Conservation (phyloP, 2,329 filamentous ascomycete species). For the Nemania sp. region DNA sequence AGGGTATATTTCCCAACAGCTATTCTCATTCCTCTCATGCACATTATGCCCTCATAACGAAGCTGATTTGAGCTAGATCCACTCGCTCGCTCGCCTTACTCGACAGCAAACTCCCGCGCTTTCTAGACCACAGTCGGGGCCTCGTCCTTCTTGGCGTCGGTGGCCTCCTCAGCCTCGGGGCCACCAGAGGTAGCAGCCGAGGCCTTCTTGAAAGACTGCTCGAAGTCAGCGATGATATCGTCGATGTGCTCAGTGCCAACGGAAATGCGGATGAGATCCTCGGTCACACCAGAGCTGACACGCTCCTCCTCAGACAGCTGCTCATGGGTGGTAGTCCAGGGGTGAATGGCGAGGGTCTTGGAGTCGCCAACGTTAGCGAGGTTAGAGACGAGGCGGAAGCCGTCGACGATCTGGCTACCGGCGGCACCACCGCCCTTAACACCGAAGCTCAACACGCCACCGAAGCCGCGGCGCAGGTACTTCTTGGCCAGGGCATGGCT, state of each 20-base stretch:
- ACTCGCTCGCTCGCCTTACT: not conserved
- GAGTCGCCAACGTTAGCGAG: constrained; percentile 94
- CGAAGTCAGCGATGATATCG: constrained; percentile 94
- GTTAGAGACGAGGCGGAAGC: constrained; percentile 94
- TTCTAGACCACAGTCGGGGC: constrained; percentile 42
- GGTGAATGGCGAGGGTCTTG: constrained; percentile 93
- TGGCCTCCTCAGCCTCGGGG: constrained; percentile 30
- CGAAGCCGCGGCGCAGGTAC: constrained; percentile 83
- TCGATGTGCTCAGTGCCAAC: constrained; percentile 96
- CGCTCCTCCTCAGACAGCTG: constrained; percentile 83
- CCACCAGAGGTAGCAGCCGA: constrained; percentile 43
- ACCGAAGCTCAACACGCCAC: constrained; percentile 90
- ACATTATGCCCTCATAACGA: no score
- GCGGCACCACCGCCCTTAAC: constrained; percentile 86
- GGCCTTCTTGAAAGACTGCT: constrained; percentile 78
- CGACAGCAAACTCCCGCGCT: not conserved
- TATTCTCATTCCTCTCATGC: constrained; percentile 5
- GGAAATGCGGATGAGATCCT: constrained; percentile 91
- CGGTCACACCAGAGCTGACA: constrained; percentile 77
- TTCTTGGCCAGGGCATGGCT: constrained; percentile 81
- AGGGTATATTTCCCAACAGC: constrained; percentile 22
- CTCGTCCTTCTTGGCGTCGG: constrained; percentile 41
- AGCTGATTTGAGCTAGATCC: no score
- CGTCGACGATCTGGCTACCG: constrained; percentile 86
- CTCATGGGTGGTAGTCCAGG: constrained; percentile 93